Percentiles rank a stretch among this genome's conserved stretches.
Conservation (phyloP, 139 green algal species). For the Chlorella sp. region DNA sequence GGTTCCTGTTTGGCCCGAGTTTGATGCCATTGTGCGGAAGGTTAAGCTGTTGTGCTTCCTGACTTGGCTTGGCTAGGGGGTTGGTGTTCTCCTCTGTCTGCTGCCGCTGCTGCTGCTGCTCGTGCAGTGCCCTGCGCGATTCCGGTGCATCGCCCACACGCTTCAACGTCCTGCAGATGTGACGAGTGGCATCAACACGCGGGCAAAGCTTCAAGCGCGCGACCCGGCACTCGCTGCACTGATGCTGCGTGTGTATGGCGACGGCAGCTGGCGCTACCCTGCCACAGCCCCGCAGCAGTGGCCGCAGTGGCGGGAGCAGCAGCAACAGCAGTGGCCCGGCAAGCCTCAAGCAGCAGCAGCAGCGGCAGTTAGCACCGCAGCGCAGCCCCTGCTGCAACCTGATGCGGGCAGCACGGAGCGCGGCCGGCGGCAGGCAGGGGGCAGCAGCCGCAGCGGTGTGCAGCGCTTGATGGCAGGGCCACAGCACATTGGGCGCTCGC, state of each 20-base stretch:
- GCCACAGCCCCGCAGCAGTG: slow-evolving; percentile 36
- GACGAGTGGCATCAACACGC: slow-evolving; percentile 76
- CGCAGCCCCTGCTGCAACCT: background rate
- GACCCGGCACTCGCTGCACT: slow-evolving; percentile 71
- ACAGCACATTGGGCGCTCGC: background rate
- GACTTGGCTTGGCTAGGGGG: background rate
- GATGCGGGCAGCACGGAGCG: background rate
- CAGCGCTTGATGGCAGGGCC: background rate
- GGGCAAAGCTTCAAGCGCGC: slow-evolving; percentile 53
- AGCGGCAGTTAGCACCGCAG: background rate
- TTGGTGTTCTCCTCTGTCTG: too few relatives aligned
- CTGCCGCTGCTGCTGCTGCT: too few relatives aligned
- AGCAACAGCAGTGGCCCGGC: too few relatives aligned
- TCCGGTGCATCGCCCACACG: too few relatives aligned
- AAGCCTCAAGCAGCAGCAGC: too few relatives aligned
- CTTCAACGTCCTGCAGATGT: slow-evolving; percentile 58
- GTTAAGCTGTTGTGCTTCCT: background rate
- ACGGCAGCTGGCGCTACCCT: slow-evolving; percentile 69
- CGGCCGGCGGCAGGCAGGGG: background rate
- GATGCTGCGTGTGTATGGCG: slow-evolving; percentile 58
- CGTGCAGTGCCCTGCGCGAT: too few relatives aligned
- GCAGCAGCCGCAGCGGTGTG: background rate
- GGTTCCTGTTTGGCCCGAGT: too few relatives aligned
- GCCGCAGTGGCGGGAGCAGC: too few relatives aligned
- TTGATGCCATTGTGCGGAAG: too few relatives aligned